phyloP scores from a whole-genome alignment of 495 filamentous ascomycete species.

The Aspergillus avenaceus region DNA sequence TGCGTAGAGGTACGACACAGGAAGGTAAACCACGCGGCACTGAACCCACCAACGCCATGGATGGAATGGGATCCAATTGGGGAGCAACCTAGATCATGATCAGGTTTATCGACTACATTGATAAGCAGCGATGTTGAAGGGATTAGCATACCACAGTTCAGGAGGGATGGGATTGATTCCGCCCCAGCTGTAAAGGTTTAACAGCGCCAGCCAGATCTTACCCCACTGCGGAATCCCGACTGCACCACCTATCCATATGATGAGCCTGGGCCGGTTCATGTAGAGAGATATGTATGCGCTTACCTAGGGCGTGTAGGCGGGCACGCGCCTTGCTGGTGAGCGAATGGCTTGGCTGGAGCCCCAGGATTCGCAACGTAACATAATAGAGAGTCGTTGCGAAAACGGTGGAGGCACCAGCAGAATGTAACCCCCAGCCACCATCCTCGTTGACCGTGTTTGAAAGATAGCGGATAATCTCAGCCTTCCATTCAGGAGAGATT shows the following conservation, averaged over 20 bases:
- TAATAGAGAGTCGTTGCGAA: slow-evolving; percentile 82
- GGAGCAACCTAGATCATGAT: not conserved
- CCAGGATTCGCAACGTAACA: slow-evolving; percentile 63
- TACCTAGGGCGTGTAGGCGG: slow-evolving; percentile 42
- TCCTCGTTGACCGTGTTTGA: slow-evolving; percentile 51
- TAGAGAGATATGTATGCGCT: too few species aligned
- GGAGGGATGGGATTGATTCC: slow-evolving; percentile 66
- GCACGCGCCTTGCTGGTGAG: slow-evolving; percentile 69
- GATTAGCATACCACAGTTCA: slow-evolving; percentile 71
- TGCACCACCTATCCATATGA: slow-evolving; percentile 65
- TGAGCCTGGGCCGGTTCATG: not conserved
- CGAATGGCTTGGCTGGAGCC: slow-evolving; percentile 68
- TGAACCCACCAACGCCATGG: slow-evolving; percentile 2
- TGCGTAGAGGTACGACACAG: not conserved
- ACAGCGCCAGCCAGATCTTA: slow-evolving; percentile 74
- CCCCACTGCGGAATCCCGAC: slow-evolving; percentile 73
- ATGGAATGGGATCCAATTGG: not conserved
- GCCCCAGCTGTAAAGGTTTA: slow-evolving; percentile 71
- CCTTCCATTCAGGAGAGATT: slow-evolving; percentile 3
- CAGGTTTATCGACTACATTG: not conserved
- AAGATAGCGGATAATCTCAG: slow-evolving; percentile 8
- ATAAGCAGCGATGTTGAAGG: not conserved
- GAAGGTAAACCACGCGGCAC: not conserved
- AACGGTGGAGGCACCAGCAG: slow-evolving; percentile 71
- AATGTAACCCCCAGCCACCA: slow-evolving; percentile 79